Evolutionary conservation across 2,329 filamentous ascomycete genomes (phyloP).

Genomic region (Thelonectria rubi): DNA sequence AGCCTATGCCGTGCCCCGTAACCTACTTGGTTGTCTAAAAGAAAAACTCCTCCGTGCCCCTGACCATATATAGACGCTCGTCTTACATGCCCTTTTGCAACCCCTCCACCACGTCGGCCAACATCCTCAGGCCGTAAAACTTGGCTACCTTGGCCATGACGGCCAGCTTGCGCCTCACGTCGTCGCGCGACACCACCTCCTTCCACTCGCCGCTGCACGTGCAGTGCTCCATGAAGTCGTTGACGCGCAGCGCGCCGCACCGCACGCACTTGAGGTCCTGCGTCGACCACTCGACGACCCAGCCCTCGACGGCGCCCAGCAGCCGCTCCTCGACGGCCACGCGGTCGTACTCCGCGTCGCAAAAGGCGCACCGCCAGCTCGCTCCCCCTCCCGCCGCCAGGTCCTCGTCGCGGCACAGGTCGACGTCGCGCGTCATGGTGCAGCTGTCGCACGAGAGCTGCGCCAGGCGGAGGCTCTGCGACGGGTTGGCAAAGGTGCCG

Average conservation of each 20-base stretch:
- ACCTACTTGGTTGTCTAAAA: background rate
- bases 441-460: constrained; percentile 90
- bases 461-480: constrained; percentile 74
- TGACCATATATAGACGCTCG: constrained; percentile 16
- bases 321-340: constrained; percentile 85
- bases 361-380: constrained; percentile 81
- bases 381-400: constrained; percentile 66
- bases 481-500: constrained; percentile 88
- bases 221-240: constrained; percentile 98
- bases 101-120: constrained; percentile 77
- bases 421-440: constrained; percentile 86
- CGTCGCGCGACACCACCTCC: constrained; percentile 72
- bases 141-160: constrained; percentile 79
- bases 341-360: constrained; percentile 78
- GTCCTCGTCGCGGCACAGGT: constrained; percentile 90
- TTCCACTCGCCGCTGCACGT: constrained; percentile 89
- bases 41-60: constrained; percentile 34
- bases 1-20: constrained; percentile 8
- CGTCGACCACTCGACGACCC: constrained; percentile 81
- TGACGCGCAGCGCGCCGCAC: constrained; percentile 78
- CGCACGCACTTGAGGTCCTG: constrained; percentile 86
- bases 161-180: constrained; percentile 69
- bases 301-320: constrained; percentile 77
- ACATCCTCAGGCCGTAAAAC: constrained; percentile 84
- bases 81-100: constrained; percentile 59